Base-by-base conservation (phyloP, 208 protist species). In the Angomonas ambiguus region DNA sequence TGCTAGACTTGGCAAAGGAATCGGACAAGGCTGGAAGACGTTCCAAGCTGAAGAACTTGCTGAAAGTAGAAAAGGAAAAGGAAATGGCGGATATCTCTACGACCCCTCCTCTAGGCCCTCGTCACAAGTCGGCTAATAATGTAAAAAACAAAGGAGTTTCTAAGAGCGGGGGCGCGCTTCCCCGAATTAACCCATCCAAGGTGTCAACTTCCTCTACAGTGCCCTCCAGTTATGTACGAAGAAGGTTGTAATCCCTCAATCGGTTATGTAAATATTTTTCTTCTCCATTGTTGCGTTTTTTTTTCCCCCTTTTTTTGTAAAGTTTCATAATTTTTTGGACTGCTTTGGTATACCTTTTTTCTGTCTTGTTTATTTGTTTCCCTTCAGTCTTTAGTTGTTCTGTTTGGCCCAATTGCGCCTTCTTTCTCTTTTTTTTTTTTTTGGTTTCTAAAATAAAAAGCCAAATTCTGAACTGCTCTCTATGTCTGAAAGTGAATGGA, bases 1-100 rank as follows among this genome's bases (percentile, higher is more conserved):
- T 96, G 74, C 64, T 96, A 6, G 87, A 96, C 56, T 63, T 85
- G 33, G 87, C 91, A 2, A 96, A 96, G 72, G 91, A 96, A 59
- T 86, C 69, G 3, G 91, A 96, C 62, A 96, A 94, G 72, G 86
- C 84, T 0, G 87, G 93, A 64, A 80, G 91, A 20, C 83, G 91
- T 5, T 80, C 87, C 8, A 96, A 96, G 58, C 76, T 96, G 51
- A 85, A 85, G 11, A 87, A 96, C 48, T 61, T 96, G 71, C 72
- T 96, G 10, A 93, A 93, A 69, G 80, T 68, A 31, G 87, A 94
- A 48, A 74, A 83, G 6, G 87, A 96, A 42, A 87, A 79, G 72
- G 87, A 92, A 25, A 13, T 62, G n/a, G 32, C 34, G 4, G 57
- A 62, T 45, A 38, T 48, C 3, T 22, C 24, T 11, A 48, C 32